A percentile compares a stretch with the other conserved stretches of the same genome.
Evolutionary conservation across 2,329 filamentous ascomycete species (phyloP).

Genomic region (Alternaria triticimaculans): DNA sequence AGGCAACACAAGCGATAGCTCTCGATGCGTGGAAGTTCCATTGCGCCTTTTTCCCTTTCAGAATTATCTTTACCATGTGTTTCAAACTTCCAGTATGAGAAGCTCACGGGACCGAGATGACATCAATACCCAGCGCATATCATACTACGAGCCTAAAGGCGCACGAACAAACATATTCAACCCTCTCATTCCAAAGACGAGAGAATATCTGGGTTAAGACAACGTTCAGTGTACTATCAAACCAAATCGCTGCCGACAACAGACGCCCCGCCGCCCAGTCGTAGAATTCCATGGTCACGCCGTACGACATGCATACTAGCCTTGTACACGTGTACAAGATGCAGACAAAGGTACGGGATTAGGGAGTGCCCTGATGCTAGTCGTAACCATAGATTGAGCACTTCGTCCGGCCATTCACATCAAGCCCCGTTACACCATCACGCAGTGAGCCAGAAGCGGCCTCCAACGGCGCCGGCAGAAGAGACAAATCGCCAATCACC

Average conservation of each 20-base stretch:
- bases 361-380: background rate
- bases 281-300: background rate
- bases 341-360: background rate
- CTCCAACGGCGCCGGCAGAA: constrained; percentile 3
- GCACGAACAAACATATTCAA: rapidly evolving
- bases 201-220: no score
- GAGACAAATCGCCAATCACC: constrained; percentile 8
- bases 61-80: background rate
- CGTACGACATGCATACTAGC: constrained; percentile 6
- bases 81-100: background rate
- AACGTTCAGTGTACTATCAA: background rate
- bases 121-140: background rate
- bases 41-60: background rate
- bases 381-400: background rate
- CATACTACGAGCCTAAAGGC: background rate
- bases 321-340: constrained; percentile 7
- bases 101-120: background rate
- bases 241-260: background rate
- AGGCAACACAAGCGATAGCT: background rate
- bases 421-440: constrained; percentile 31
- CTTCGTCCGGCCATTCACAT: constrained; percentile 28
- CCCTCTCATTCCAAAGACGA: background rate
- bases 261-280: background rate
- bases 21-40: background rate
- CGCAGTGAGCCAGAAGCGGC: constrained; percentile 18